Evolutionary conservation across 2,329 filamentous ascomycete genomes (phyloP), one percentile per base, ranked within the genome.

Genomic region (Karstenula rhodostoma): DNA sequence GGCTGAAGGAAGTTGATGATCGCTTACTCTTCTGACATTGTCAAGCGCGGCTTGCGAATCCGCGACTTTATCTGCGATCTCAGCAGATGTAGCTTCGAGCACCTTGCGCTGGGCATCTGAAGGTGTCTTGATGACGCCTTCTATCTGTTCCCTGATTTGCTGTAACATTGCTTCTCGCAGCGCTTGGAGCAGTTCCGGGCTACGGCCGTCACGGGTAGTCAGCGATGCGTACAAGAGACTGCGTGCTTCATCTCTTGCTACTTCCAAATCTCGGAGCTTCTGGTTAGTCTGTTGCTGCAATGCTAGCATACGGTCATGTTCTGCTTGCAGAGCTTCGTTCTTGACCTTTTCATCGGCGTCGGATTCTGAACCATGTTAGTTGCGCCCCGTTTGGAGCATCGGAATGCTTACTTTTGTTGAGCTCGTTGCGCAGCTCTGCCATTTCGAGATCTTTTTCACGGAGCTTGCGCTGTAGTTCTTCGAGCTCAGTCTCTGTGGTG

Each of bases 21-120:
- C 63, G 66, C 75, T 77, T 76, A 78, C 75, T 73, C 75, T 77
- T 65, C 73, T 77, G 35, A 70, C 74, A 42, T 71, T 72, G 13
- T 77, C 75, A n/a, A 79, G 59, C 22, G 72, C 74, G 13, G 69
- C 73, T 61, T 77, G 69, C 22, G 73, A 70, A 9, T 65, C 71
- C 40, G 75, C 58, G 8, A 79, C 67, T 19, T 69, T 77, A 50
- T 76, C 71, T 35, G 74, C 72, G 32, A 79, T 76, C 35, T 77
- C 75, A 7, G 66, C 61, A 25, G 74, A 73, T 15, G 73, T 74
- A 6, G 64, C 61, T 17, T 77, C 71, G 9, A 78, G 64, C 25
- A 71, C 68, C 25, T 72, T 72, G 9, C 70, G 65, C 50, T 75
- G 72, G 23, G 70, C 67, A 54, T 78, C 77, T 17, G 67, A 53